Evolutionary conservation across 2,329 filamentous ascomycete species (phyloP).

Genomic region (Geosmithia morbida): DNA sequence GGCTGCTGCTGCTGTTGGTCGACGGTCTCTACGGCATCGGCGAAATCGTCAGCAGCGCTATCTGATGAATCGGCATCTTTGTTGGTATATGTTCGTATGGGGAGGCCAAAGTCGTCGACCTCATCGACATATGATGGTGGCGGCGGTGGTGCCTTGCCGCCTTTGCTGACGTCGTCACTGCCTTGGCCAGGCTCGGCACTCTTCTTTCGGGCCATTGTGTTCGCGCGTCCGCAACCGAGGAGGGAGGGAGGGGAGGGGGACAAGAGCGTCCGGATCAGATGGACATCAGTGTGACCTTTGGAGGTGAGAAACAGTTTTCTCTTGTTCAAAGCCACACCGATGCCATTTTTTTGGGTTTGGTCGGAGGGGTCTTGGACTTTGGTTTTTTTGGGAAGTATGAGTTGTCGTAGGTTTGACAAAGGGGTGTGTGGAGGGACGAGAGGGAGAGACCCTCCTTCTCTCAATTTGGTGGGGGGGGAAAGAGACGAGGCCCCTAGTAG

Average conservation of each 20-base stretch:
- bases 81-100: conserved; percentile 35
- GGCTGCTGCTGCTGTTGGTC: background rate
- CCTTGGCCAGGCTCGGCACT: background rate
- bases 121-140: background rate
- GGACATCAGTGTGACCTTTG: background rate
- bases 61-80: background rate
- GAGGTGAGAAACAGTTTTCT: background rate
- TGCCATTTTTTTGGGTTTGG: background rate
- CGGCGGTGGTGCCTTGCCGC: background rate
- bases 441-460: background rate
- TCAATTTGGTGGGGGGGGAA: too few relatives aligned
- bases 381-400: background rate
- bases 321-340: background rate
- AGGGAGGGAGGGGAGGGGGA: too few relatives aligned
- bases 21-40: conserved; percentile 1
- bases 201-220: too few relatives aligned
- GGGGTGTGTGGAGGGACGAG: background rate
- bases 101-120: conserved; percentile 56
- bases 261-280: background rate
- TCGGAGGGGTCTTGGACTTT: background rate
- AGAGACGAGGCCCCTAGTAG: too few relatives aligned
- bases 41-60: background rate
- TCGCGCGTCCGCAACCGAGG: too few relatives aligned
- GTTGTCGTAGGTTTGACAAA: background rate
- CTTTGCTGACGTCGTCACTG: background rate